Percentiles rank a stretch among this genome's conserved stretches.
Evolutionary conservation across 2,329 filamentous ascomycete species (phyloP).

Genomic region (Pyrenophora teres): DNA sequence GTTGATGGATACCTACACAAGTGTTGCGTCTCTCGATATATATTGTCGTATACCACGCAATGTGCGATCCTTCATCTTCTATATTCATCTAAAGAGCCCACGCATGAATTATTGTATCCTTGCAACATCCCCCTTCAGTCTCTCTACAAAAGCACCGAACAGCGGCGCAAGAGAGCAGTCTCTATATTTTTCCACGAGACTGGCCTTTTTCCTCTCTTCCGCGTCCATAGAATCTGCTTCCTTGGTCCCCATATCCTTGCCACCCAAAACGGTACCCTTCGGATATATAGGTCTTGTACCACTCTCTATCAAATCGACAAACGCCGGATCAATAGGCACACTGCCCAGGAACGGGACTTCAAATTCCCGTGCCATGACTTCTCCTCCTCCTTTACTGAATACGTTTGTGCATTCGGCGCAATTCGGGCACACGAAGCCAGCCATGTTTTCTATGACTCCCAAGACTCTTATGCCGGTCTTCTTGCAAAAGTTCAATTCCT

Average conservation of each 20-base stretch:
- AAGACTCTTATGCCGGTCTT: constrained; percentile 81
- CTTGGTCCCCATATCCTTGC: constrained; percentile 35
- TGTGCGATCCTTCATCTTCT: too few relatives aligned
- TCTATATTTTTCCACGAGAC: constrained; percentile 73
- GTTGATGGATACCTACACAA: too few relatives aligned
- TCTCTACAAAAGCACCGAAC: constrained; percentile 67
- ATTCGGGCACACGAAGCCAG: constrained; percentile 79
- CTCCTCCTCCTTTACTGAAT: constrained; percentile 87
- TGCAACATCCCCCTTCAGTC: constrained; percentile 50
- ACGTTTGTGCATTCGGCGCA: constrained; percentile 86
- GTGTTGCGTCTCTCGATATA: too few relatives aligned
- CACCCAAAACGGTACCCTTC: constrained; percentile 60
- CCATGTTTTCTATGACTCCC: constrained; percentile 97
- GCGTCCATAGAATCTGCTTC: constrained; percentile 1
- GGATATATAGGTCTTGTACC: constrained; percentile 69
- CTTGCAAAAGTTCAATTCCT: constrained; percentile 89
- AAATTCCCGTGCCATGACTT: constrained; percentile 87
- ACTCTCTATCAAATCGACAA: constrained; percentile 84
- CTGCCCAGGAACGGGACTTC: constrained; percentile 80
- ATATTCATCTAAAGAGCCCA: too few relatives aligned
- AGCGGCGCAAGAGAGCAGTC: constrained; percentile 71
- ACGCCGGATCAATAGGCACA: constrained; percentile 91
- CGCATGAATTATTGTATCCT: constrained; percentile 1
- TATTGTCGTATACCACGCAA: too few relatives aligned
- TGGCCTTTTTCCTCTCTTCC: constrained; percentile 36